Conservation (phyloP, 2,329 filamentous ascomycete species). For the Fusarium drepaniforme region DNA sequence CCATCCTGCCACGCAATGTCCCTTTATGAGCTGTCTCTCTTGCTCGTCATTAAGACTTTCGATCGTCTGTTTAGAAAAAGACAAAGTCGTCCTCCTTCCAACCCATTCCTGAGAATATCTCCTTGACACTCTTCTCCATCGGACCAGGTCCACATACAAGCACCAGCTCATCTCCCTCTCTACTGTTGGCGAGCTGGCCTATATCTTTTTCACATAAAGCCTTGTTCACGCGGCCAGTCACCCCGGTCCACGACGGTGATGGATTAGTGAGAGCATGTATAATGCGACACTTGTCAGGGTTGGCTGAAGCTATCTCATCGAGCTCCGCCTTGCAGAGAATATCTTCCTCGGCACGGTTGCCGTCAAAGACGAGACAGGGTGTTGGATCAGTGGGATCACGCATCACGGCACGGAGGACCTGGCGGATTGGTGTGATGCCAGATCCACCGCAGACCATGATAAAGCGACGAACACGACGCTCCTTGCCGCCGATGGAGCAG, state of each 20-base stretch:
- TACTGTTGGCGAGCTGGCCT: slow-evolving; percentile 50
- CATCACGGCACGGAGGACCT: slow-evolving; percentile 79
- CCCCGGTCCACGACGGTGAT: slow-evolving; percentile 73
- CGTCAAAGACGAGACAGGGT: slow-evolving; percentile 79
- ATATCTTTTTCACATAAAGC: slow-evolving; percentile 72
- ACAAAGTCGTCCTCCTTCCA: slow-evolving; percentile 62
- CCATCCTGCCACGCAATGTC: background rate
- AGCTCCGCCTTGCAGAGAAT: slow-evolving; percentile 85
- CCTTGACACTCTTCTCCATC: slow-evolving; percentile 76
- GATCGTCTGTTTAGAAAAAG: slow-evolving; percentile 37
- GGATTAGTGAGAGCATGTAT: slow-evolving; percentile 78
- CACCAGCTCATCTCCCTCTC: slow-evolving; percentile 69
- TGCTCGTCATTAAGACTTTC: background rate
- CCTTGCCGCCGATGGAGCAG: slow-evolving; percentile 70
- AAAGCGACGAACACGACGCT: slow-evolving; percentile 73
- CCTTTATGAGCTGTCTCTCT: background rate
- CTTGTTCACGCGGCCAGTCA: slow-evolving; percentile 74
- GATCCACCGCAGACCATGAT: slow-evolving; percentile 90
- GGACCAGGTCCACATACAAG: slow-evolving; percentile 84
- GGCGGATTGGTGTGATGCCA: slow-evolving; percentile 94
- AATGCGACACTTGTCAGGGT: slow-evolving; percentile 70
- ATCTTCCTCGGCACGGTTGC: slow-evolving; percentile 82
- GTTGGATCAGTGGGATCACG: slow-evolving; percentile 71
- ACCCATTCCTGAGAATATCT: slow-evolving; percentile 67
- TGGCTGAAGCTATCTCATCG: slow-evolving; percentile 69